These are phyloP conservation scores for Erysimum cheiranthoides DNA, from an alignment of 345 rosid species.

Conservation along the genomic window DNA sequence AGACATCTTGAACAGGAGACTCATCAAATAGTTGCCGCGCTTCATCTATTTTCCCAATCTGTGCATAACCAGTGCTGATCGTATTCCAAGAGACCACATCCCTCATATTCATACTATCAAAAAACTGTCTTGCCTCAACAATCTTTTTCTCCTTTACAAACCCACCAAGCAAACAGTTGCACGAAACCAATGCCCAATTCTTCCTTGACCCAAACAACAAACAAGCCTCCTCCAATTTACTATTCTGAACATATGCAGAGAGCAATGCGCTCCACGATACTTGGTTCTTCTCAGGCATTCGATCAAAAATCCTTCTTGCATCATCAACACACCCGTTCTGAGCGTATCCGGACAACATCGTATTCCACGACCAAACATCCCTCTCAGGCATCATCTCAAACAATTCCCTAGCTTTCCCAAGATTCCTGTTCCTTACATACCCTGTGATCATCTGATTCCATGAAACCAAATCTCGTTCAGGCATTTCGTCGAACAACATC, in stretches of 20 bases:
- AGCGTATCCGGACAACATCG: too few relatives aligned
- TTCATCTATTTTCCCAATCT: constrained; percentile 55
- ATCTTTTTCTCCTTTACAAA: constrained; percentile 58
- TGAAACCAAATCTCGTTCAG: constrained; percentile 55
- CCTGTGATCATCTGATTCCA: constrained; percentile 78
- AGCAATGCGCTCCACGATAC: constrained; percentile 68
- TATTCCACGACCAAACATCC: too few relatives aligned
- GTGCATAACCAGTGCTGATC: constrained; percentile 67
- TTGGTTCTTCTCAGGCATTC: too few relatives aligned
- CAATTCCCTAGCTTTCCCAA: too few relatives aligned
- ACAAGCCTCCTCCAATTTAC: constrained; percentile 65
- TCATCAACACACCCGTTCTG: too few relatives aligned
- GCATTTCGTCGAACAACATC: constrained; percentile 60
- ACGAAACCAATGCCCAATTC: constrained; percentile 64
- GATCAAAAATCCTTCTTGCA: too few relatives aligned
- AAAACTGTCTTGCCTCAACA: constrained; percentile 55
- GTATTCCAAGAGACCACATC: constrained; percentile 72
- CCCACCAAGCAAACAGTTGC: constrained; percentile 76
- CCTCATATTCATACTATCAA: constrained; percentile 53
- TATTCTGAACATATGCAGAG: constrained; percentile 68
- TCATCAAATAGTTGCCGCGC: constrained; percentile 59
- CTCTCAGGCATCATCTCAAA: too few relatives aligned
- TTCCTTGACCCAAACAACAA: constrained; percentile 51
- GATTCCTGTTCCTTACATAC: constrained; percentile 66
- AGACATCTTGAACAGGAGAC: constrained; percentile 60